Conservation (phyloP, 305 asterid species). For the Fraxinus baroniana region DNA sequence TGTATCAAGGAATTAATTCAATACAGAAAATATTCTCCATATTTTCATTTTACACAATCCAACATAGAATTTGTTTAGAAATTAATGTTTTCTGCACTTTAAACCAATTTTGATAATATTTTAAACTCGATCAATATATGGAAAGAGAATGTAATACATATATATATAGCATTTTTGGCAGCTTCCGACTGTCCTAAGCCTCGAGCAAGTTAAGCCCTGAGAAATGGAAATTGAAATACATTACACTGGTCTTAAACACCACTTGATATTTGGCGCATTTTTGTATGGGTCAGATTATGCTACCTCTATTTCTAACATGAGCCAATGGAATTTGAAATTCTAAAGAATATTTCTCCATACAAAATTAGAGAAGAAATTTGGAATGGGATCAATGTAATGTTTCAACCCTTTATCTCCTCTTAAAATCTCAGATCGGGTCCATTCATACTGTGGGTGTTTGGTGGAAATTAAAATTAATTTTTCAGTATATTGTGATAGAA, state of each 20-base stretch:
- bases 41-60: no score
- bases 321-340: not conserved
- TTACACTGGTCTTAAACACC: not conserved
- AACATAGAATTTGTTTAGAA: no score
- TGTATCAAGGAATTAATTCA: not conserved
- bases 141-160: no score
- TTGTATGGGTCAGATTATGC: not conserved
- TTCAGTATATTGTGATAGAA: no score
- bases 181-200: no score
- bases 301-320: not conserved
- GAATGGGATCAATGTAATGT: not conserved
- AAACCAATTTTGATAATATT: not conserved
- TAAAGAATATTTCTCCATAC: not conserved
- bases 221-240: not conserved
- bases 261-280: not conserved
- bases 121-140: no score
- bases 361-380: not conserved
- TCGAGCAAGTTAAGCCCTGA: no score
- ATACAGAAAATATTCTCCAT: no score
- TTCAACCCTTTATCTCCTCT: not conserved
- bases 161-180: no score
- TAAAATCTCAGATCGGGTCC: not conserved
- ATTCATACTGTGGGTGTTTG: not conserved
- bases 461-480: no score
- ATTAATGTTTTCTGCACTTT: not conserved